Base-by-base conservation (phyloP, 805 yeast genomes). In the Cyberlindnera saturnus region DNA sequence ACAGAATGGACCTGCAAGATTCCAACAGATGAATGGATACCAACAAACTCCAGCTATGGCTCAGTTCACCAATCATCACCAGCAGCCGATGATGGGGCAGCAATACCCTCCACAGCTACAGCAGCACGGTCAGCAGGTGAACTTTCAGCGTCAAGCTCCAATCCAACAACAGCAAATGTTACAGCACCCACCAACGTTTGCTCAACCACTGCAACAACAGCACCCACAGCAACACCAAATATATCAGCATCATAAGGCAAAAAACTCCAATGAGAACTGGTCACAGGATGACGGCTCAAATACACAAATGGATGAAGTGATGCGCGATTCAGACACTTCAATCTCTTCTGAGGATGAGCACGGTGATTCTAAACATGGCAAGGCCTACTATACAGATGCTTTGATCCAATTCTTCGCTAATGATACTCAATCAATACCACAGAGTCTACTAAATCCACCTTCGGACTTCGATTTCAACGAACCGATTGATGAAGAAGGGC, bases 401-500 rank as follows among this genome's bases (percentile, higher is more conserved):
- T 57, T 80, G 32, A 63, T 80, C 38, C 66, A 67, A n/a, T 79
- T 68, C 56, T 77, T 80, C 50, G 67, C 76, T 38, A 77, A 53
- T 29, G 57, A 60, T 14, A 45, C 61, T 1, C 58, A 57, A 14
- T 55, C 57, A 23, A 59, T 59, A 13, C 63, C 68, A 32, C 54
- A 59, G 33, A 54, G 51, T 50, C 67, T 74, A 41, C 57, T 81
- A 23, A 64, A 69, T 40, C 84, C 86, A 6, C 90, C 91, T 1
- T 64, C 68, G 32, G 76, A 78, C 52, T 77, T 82, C 45, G 75
- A 81, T 51, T 75, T 83, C 41, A 78, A 82, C 57, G 82, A 75
- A 46, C 72, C 82, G 3, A 79, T 86, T 17, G 95, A 86, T 55
- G 79, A 79, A 46, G 93, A 86, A 51, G 91, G 91, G 0, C 89